These are phyloP conservation scores for Coemansia sp. DNA, from an alignment of 192 early-diverging fungal genomes.

Conservation along the genomic window DNA sequence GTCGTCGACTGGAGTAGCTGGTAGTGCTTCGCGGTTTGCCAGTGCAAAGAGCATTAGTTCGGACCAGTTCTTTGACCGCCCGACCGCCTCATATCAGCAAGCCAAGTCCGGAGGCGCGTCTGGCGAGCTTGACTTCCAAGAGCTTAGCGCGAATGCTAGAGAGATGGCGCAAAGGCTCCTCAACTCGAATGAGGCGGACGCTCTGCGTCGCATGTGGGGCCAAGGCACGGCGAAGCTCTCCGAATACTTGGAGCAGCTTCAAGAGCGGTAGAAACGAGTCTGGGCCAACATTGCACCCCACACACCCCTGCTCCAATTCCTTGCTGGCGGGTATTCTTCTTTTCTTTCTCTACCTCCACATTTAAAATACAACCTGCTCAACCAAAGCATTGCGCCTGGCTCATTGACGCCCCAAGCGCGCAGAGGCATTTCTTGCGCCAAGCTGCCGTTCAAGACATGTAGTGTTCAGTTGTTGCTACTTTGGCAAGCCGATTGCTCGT, in stretches of 20 bases:
- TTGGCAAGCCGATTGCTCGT: background rate
- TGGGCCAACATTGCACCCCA: background rate
- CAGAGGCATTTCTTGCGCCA: background rate
- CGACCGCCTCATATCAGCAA: conserved; percentile 55
- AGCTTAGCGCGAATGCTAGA: conserved; percentile 49
- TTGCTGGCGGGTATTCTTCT: background rate
- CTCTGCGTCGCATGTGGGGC: conserved; percentile 52
- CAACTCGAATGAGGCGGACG: conserved; percentile 49
- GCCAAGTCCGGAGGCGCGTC: conserved; percentile 68
- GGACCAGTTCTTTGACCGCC: conserved; percentile 88
- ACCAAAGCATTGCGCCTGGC: too few relatives aligned
- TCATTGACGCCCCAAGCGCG: too few relatives aligned
- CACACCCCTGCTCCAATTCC: background rate
- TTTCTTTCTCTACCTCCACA: background rate
- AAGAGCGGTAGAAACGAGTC: conserved; percentile 28
- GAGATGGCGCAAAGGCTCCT: conserved; percentile 55
- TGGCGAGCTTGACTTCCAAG: conserved; percentile 59
- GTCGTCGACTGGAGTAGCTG: background rate
- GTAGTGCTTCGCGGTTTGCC: background rate
- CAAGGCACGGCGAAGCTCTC: conserved; percentile 41
- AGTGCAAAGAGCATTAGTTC: conserved; percentile 58
- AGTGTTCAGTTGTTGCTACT: background rate
- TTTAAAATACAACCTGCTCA: too few relatives aligned
- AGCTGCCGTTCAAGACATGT: background rate
- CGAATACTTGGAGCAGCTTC: conserved; percentile 48